These are phyloP conservation scores for Leishmania aethiopica DNA, from an alignment of 208 protist genomes.

Conservation along the genomic window DNA sequence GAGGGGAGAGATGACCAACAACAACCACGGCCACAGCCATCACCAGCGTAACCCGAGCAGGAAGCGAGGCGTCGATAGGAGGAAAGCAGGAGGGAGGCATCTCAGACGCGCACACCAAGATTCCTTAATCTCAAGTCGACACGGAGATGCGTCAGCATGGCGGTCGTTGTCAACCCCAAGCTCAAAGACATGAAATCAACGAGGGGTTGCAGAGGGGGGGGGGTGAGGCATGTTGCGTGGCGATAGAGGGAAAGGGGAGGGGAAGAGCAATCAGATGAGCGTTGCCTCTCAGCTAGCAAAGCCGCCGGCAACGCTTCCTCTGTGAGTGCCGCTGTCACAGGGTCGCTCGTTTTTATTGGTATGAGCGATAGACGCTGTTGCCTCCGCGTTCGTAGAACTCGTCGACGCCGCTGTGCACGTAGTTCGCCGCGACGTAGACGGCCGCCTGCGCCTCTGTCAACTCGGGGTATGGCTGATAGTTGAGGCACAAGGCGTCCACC, in stretches of 20 bases:
- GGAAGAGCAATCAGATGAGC: not conserved
- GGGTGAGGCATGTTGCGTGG: not conserved
- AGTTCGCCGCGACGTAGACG: constrained; percentile 80
- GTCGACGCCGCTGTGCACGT: constrained; percentile 69
- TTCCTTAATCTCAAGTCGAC: not conserved
- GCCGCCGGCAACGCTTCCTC: not conserved
- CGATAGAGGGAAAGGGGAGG: not conserved
- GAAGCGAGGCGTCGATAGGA: not conserved
- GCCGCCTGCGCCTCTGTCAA: constrained; percentile 60
- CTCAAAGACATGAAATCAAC: not conserved
- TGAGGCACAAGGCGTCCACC: constrained; percentile 66
- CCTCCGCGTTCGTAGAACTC: constrained; percentile 82
- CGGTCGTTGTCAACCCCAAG: not conserved
- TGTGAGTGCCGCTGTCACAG: not conserved
- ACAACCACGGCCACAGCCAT: not conserved
- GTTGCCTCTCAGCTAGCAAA: not conserved
- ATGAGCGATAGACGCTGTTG: constrained; percentile 63
- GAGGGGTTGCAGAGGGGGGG: not conserved
- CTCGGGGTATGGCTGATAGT: constrained; percentile 73
- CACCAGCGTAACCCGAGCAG: not conserved
- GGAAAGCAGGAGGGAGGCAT: not conserved
- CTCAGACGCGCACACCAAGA: not conserved
- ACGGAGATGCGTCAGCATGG: not conserved
- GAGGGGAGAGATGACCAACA: not conserved
- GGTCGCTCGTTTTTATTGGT: constrained; percentile 35